A percentile compares a stretch with the other conserved stretches of the same genome.
phyloP scores from a whole-genome alignment of 176 grass and related monocot genomes.

The Chloris gayana region DNA sequence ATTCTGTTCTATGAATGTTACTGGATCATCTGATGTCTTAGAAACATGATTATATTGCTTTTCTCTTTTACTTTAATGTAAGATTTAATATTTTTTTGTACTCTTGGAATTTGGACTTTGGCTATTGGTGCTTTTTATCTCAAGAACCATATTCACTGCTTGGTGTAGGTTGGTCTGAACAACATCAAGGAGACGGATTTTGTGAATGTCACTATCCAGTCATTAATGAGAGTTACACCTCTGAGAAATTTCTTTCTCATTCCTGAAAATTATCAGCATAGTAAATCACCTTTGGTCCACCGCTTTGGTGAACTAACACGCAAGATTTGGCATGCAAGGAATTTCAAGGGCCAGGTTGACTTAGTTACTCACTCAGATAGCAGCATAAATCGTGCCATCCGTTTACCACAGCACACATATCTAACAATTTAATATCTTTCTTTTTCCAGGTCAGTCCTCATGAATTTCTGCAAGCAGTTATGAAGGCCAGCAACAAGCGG shows the following conservation, averaged over 20 bases:
- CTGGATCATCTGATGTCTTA: background rate
- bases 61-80: constrained; percentile 10
- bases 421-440: constrained; percentile 7
- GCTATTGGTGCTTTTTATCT: constrained; percentile 27
- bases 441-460: constrained; percentile 92
- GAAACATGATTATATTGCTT: constrained; percentile 4
- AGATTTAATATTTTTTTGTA: background rate
- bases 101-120: background rate
- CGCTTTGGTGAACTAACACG: constrained; percentile 94
- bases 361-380: constrained; percentile 25
- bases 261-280: constrained; percentile 90
- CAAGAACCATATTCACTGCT: constrained; percentile 24
- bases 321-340: constrained; percentile 97
- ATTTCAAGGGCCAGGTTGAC: constrained; percentile 96
- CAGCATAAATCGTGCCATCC: constrained; percentile 10
- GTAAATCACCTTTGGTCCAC: constrained; percentile 91
- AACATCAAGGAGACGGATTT: constrained; percentile 99
- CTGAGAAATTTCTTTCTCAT: constrained; percentile 99
- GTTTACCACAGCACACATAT: background rate
- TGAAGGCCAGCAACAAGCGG: constrained; percentile 87
- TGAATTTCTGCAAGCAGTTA: constrained; percentile 97
- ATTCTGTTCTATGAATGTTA: constrained; percentile 2
- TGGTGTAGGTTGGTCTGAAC: constrained; percentile 94
- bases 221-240: constrained; percentile 94
- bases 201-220: constrained; percentile 97